A percentile compares a stretch with the other conserved stretches of the same genome.
Evolutionary conservation across 805 yeast genomes (phyloP).

Genomic region (Saccharomycopsis schoenii): DNA sequence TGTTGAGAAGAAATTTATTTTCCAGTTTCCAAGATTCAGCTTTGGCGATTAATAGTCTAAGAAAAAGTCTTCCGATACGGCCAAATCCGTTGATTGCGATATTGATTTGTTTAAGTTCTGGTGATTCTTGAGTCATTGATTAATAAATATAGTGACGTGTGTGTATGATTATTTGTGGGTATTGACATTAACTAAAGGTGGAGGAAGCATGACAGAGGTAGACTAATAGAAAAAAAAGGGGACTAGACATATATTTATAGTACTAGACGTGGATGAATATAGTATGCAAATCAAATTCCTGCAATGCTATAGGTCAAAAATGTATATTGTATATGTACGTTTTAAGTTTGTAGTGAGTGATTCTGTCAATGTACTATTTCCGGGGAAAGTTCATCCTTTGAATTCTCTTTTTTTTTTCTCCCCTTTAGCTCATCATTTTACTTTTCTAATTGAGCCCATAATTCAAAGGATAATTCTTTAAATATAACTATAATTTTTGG

Average conservation of each 20-base stretch:
- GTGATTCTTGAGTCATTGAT: neutral
- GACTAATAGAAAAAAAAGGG: neutral
- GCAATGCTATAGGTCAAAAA: neutral
- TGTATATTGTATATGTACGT: neutral
- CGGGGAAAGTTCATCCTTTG: neutral
- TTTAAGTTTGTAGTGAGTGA: too few relatives aligned
- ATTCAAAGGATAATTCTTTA: too few relatives aligned
- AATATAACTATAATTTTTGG: too few relatives aligned
- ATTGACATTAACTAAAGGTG: neutral
- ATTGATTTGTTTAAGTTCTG: constrained; percentile 16
- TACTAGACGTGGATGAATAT: neutral
- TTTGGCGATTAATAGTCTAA: constrained; percentile 15
- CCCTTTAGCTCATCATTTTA: too few relatives aligned
- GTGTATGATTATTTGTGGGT: neutral
- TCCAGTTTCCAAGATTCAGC: constrained; percentile 40
- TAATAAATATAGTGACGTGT: neutral
- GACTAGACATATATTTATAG: neutral
- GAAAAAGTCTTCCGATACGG: constrained; percentile 27
- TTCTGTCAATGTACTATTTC: neutral
- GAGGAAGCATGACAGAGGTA: neutral
- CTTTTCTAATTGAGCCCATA: neutral
- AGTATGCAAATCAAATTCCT: neutral
- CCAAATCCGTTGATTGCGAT: constrained; percentile 29
- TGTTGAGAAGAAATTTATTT: constrained; percentile 66
- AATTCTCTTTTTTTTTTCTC: too few relatives aligned